Base-by-base conservation (phyloP, 768 basidiomycete genomes). In the Kwoniella sp. region DNA sequence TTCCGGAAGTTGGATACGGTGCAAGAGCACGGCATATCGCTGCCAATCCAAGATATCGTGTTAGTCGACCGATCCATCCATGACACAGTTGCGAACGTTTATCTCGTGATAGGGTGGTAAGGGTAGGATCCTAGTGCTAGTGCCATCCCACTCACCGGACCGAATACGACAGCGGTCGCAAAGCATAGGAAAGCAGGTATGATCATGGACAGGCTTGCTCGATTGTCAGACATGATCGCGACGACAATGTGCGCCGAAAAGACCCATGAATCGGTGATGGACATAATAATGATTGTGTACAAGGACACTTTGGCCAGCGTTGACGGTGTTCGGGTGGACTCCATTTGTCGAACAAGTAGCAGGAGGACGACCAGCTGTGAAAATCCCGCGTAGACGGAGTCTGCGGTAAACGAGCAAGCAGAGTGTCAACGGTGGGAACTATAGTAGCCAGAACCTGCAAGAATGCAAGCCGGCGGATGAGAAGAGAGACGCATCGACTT, bases 201-300 rank as follows among this genome's bases (percentile, higher is more conserved):
- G 44, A 93, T 83, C 25, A 93, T 83, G 0, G 91, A 88, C 24
- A 95, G 79, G 1, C 91, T 91, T 1, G 91, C 85, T 29, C 87
- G 82, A 47, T 91, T 91, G 65, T 93, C 89, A 2, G 90, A 87
- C 37, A 93, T 81, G 60, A 94, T 88, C 3, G 90, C 91, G 62
- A 95, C 88, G 0, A 91, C 93, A 58, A 93, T 87, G 71, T 94
- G 91, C 0, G 89, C 89, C 21, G 90, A 90, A 76, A 95, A 94
- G 0, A 90, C 87, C 47, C 92, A 87, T 0, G 89, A 86, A 73
- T 96, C 92, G 21, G 90, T 85, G 1, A 88, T 85, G 5, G 88
- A 85, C 78, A 93, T 91, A 6, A 87, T 81, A 22, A 92, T 82
- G 76, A 94, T 91, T 1, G 88, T 86, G 88, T 90, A 92, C 7